Evolutionary conservation across 805 yeast species (phyloP).

Genomic region (Schwanniomyces vanrijiae): DNA sequence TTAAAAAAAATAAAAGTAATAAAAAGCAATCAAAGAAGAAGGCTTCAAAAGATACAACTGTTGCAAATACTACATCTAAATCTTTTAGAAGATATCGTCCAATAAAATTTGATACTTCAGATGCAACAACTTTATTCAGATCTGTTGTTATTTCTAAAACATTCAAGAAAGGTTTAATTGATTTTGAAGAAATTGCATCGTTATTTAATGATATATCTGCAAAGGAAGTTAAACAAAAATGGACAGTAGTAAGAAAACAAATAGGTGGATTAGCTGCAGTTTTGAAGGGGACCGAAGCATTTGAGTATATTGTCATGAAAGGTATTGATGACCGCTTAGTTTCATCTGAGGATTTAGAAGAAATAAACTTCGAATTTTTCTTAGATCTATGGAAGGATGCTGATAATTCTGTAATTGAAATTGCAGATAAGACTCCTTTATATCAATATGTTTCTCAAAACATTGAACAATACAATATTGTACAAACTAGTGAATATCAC

Average conservation of each 20-base stretch:
- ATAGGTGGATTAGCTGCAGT: conserved; percentile 53
- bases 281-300: conserved; percentile 54
- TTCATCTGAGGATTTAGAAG: conserved; percentile 47
- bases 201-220: conserved; percentile 45
- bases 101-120: conserved; percentile 37
- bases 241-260: conserved; percentile 66
- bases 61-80: neutral
- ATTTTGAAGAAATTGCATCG: conserved; percentile 61
- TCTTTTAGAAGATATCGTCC: conserved; percentile 12
- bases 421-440: conserved; percentile 35
- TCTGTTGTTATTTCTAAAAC: conserved; percentile 69
- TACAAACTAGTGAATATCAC: conserved; percentile 8
- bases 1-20: conserved; percentile 12
- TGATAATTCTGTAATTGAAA: conserved; percentile 35
- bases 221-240: conserved; percentile 55
- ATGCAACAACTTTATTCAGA: conserved; percentile 57
- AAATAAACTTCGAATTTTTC: conserved; percentile 51
- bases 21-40: conserved; percentile 8
- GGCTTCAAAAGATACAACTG: neutral
- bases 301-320: conserved; percentile 64
- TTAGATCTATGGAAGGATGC: conserved; percentile 65
- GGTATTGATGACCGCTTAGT: conserved; percentile 60
- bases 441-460: conserved; percentile 48
- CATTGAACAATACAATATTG: conserved; percentile 37
- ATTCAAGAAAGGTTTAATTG: conserved; percentile 53